phyloP scores from a whole-genome alignment of 306 rosid species.

The Dryas drummondii region DNA sequence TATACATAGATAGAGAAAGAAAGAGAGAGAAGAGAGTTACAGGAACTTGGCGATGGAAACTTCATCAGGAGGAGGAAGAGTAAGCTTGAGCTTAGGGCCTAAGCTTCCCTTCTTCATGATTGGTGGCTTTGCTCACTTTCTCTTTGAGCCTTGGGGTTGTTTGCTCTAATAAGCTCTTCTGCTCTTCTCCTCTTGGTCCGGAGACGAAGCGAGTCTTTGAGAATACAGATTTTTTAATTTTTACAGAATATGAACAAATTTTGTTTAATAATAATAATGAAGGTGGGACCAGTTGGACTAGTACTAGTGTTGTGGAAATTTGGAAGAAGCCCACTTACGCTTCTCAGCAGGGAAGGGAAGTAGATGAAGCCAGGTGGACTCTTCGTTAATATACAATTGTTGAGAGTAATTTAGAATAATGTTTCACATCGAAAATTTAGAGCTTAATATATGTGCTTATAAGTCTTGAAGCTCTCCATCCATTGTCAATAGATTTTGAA shows the following conservation, averaged over 20 bases:
- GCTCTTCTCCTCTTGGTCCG: neutral
- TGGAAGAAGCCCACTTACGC: neutral
- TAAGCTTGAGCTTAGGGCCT: slow-evolving; percentile 61
- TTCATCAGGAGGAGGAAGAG: slow-evolving; percentile 70
- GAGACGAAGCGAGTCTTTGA: neutral
- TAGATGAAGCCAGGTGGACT: neutral
- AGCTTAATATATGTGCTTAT: too few species aligned
- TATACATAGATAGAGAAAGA: neutral
- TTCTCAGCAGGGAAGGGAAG: neutral
- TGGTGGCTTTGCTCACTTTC: slow-evolving; percentile 18
- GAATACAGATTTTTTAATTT: too few species aligned
- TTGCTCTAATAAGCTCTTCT: neutral
- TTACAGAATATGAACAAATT: neutral
- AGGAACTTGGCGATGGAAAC: slow-evolving; percentile 62
- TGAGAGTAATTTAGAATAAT: too few species aligned
- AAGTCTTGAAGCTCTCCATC: too few species aligned
- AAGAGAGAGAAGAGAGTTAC: slow-evolving; percentile 43
- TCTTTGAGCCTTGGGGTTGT: slow-evolving; percentile 4
- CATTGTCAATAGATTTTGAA: too few species aligned
- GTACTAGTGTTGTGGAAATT: neutral
- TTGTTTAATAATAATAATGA: neutral
- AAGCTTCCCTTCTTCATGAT: slow-evolving; percentile 71
- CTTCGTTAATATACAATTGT: neutral
- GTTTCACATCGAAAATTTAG: too few species aligned
- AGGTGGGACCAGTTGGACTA: slow-evolving; percentile 13